phyloP scores from a whole-genome alignment of 257 asterid genomes.

The Paraleonurus japonicus region DNA sequence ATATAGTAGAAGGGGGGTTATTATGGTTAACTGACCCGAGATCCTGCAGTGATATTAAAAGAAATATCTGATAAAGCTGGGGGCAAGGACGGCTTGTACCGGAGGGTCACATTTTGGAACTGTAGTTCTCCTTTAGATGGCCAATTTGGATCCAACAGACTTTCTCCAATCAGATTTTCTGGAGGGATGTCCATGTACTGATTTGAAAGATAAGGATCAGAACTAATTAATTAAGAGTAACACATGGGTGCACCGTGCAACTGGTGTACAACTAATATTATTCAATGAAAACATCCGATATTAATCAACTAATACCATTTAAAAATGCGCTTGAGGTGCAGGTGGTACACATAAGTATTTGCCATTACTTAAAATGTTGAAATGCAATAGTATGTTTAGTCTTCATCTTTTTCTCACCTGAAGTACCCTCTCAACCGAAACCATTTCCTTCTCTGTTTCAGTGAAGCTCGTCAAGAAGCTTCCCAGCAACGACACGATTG shows the following conservation, averaged over 20 bases:
- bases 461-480: constrained; percentile 93
- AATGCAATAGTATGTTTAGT: background rate
- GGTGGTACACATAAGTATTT: no score
- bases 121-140: constrained; percentile 65
- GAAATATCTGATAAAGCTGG: constrained; percentile 68
- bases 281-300: no score
- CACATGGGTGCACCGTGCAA: no score
- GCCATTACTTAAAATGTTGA: background rate
- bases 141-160: constrained; percentile 47
- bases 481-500: constrained; percentile 77
- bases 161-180: constrained; percentile 55
- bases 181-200: constrained; percentile 89
- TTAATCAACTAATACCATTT: no score
- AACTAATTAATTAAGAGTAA: background rate
- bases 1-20: no score
- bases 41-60: constrained; percentile 61
- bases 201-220: constrained; percentile 14
- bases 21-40: constrained; percentile 60
- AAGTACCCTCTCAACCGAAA: constrained; percentile 91
- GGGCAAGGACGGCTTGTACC: constrained; percentile 73
- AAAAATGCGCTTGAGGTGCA: no score
- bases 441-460: constrained; percentile 98
- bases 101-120: constrained; percentile 78
- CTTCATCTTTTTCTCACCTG: constrained; percentile 48
- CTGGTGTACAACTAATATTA: no score